These are phyloP conservation scores for Fusarium tjaetaba DNA, from an alignment of 2,329 filamentous ascomycete species.

Conservation along the genomic window DNA sequence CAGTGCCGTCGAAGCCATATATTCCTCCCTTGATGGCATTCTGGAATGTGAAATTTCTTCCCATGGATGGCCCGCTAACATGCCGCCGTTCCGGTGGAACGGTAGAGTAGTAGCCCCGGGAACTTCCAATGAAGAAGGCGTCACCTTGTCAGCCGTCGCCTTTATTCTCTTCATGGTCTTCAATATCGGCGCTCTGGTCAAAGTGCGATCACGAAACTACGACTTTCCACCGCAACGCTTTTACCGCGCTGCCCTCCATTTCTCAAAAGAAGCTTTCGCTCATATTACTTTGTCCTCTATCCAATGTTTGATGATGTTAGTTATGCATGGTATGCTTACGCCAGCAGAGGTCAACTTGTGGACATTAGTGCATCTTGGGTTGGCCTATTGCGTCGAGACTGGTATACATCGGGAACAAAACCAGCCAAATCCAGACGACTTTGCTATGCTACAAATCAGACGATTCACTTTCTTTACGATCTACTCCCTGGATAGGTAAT, in stretches of 20 bases:
- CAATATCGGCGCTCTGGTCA: no score
- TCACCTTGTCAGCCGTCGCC: no score
- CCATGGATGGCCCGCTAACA: no score
- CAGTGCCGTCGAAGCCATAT: no score
- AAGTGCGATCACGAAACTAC: background rate
- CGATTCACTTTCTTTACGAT: background rate
- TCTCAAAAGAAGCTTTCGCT: background rate
- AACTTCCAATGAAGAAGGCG: no score
- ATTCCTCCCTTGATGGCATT: no score
- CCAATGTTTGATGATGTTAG: background rate
- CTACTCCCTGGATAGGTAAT: background rate
- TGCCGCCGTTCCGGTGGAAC: no score
- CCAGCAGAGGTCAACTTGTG: background rate
- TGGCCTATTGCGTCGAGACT: background rate
- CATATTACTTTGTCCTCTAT: background rate
- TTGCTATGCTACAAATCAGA: background rate
- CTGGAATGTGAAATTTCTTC: no score
- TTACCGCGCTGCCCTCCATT: background rate
- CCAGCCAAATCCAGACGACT: rapidly evolving
- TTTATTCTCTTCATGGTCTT: no score
- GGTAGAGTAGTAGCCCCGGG: no score
- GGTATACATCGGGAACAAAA: background rate
- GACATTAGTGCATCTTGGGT: background rate
- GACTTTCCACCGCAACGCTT: background rate
- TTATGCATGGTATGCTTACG: background rate